Conservation (phyloP, 306 rosid species). For the Vachellia collinsii region DNA sequence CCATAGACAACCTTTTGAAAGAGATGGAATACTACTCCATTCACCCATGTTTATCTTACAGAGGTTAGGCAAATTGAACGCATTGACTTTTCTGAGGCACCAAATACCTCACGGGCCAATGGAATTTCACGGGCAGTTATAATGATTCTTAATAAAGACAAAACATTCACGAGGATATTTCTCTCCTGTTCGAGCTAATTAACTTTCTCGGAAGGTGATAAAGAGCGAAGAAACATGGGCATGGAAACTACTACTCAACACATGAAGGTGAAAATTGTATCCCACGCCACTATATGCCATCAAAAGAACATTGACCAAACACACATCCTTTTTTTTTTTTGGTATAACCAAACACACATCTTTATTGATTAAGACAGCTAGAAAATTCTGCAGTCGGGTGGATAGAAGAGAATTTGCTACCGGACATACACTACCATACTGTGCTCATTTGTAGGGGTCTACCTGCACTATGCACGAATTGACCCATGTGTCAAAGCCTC, state of each 20-base stretch:
- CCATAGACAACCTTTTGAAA: constrained; percentile 30
- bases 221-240: not conserved
- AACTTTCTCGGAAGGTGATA: constrained; percentile 27
- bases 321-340: no score
- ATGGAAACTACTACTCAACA: not conserved
- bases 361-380: constrained; percentile 23
- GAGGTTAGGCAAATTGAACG: not conserved
- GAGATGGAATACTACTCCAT: constrained; percentile 23
- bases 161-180: constrained; percentile 4
- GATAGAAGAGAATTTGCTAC: constrained; percentile 2
- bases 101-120: not conserved
- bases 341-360: constrained; percentile 26
- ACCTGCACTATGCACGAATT: constrained; percentile 40
- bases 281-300: not conserved
- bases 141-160: not conserved
- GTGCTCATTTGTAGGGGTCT: constrained; percentile 41
- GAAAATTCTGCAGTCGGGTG: constrained; percentile 4
- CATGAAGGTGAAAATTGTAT: not conserved
- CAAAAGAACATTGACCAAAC: constrained; percentile 33
- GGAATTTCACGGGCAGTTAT: not conserved
- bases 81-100: constrained; percentile 8
- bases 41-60: constrained; percentile 15
- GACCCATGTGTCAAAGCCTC: constrained; percentile 15
- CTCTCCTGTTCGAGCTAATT: constrained; percentile 6
- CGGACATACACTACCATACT: constrained; percentile 6